A percentile compares a stretch with the other conserved stretches of the same genome.
Conservation (phyloP, 352 stramenopile species). For the Globisporangium rhizosaccharum region DNA sequence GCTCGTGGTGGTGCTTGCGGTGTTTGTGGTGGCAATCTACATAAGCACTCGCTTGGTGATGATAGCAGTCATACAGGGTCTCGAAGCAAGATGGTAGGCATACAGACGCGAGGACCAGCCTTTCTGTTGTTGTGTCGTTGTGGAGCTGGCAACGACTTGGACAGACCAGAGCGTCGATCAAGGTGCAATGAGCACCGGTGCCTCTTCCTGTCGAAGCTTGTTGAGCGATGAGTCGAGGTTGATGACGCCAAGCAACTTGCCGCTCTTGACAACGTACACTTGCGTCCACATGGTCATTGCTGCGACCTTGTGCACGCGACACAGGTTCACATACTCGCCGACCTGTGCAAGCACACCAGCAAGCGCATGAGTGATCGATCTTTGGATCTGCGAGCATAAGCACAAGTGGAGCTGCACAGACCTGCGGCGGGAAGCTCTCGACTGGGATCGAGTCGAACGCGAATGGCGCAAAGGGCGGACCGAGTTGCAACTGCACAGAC, state of each 20-base stretch:
- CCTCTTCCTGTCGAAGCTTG: constrained; percentile 44
- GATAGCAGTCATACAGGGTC: too few species aligned
- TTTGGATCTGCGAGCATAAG: not conserved
- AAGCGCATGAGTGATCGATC: not conserved
- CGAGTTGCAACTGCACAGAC: constrained; percentile 43
- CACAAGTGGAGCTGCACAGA: constrained; percentile 7
- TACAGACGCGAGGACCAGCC: too few species aligned
- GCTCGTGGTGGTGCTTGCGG: too few species aligned
- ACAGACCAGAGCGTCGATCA: constrained; percentile 6
- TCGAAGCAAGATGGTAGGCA: too few species aligned
- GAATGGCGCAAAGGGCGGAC: constrained; percentile 59
- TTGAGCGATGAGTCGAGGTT: constrained; percentile 61
- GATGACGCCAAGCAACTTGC: constrained; percentile 59
- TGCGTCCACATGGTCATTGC: constrained; percentile 83
- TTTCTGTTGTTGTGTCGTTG: too few species aligned
- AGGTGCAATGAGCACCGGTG: constrained; percentile 31
- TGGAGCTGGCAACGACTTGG: not conserved
- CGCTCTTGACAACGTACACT: constrained; percentile 71
- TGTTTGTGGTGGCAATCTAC: too few species aligned
- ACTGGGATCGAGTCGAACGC: constrained; percentile 65
- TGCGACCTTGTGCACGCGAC: constrained; percentile 64
- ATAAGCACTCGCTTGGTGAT: too few species aligned
- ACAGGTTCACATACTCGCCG: constrained; percentile 62
- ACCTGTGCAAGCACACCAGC: constrained; percentile 20
- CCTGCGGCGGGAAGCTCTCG: constrained; percentile 72